Evolutionary conservation across 2,329 filamentous ascomycete genomes (phyloP).

Genomic region (Aspergillus phoenicis): DNA sequence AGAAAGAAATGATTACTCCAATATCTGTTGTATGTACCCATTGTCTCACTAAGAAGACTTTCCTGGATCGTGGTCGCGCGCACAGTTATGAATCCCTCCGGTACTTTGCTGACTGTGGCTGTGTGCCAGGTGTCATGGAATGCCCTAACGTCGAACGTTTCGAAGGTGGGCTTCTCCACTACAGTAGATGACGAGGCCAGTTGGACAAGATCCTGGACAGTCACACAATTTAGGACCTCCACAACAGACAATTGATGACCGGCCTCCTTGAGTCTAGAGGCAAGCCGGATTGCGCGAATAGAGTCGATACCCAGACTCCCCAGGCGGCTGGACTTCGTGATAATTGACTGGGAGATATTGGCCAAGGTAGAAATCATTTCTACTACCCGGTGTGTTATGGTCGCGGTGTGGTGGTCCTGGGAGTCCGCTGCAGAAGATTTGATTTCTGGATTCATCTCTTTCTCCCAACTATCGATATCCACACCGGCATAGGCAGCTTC

Average conservation of each 20-base stretch:
- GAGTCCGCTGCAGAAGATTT: not conserved
- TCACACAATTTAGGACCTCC: constrained; percentile 33
- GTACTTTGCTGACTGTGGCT: constrained; percentile 18
- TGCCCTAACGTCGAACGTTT: constrained; percentile 22
- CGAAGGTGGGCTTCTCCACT: not conserved
- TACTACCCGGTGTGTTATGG: constrained; percentile 20
- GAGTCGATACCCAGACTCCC: constrained; percentile 36
- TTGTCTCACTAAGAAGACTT: constrained; percentile 43
- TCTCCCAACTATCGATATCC: constrained; percentile 34
- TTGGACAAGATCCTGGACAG: constrained; percentile 29
- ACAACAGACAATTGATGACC: constrained; percentile 32
- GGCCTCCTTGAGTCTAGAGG: constrained; percentile 28
- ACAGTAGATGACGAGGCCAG: constrained; percentile 12
- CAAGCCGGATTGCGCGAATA: constrained; percentile 35
- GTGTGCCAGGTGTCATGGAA: constrained; percentile 30
- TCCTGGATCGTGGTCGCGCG: constrained; percentile 43
- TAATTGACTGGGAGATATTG: constrained; percentile 22
- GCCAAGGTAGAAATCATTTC: constrained; percentile 27
- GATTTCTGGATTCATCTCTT: constrained; percentile 22
- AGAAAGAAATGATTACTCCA: constrained; percentile 45
- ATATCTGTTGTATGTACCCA: constrained; percentile 41
- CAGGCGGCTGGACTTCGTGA: constrained; percentile 27
- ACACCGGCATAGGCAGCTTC: constrained; percentile 27
- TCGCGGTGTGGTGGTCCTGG: not conserved
- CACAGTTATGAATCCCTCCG: constrained; percentile 26